Base-by-base conservation (phyloP, 1,139 yeast genomes). In the Pneumocystis wakefieldiae region DNA sequence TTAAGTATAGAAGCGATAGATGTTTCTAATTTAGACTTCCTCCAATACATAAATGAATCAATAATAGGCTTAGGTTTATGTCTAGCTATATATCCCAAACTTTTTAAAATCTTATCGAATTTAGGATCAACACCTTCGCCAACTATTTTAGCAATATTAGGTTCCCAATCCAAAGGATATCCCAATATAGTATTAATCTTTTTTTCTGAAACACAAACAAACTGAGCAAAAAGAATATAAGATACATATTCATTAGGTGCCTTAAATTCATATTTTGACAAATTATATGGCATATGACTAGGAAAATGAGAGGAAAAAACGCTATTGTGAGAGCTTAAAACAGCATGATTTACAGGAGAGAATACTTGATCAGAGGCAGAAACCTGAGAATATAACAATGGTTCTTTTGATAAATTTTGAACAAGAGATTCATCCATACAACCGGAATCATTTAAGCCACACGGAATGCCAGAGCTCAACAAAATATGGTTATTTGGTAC, bases 41-140 rank as follows among this genome's bases (percentile, higher is more conserved):
- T 80, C 99, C 99, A 92, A 71, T 87, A 91, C 97, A 94, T 91
- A 65, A 92, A 96, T 29, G 96, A 88, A 73, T 94, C 98, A 59
- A 94, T 91, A 2, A 94, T 97, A 0, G 97, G 96, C 70, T 90
- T 91, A 0, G 97, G 97, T 69, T 90, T 88, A 48, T 86, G 80
- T 65, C 90, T 80, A 0, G 98, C 95, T 57, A 92, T 87, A 72
- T 87, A 89, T 1, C 98, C 98, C 66, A 92, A 77, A 0, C 96
- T 86, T 12, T 83, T 83, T 36, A 94, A 83, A 64, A 90, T 86
- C 69, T 86, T 83, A 74, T 92, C 98, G 72, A 92, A 91, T 37
- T 81, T 83, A 0, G 86, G 84, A 71, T 92, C 98, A 0, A 83
- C 84, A 0, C 97, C 97, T 69, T 86, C 94, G 0, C 92, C 87